Conservation (phyloP, 1,284 basidiomycete genomes). For the Microbotryum saponariae region DNA sequence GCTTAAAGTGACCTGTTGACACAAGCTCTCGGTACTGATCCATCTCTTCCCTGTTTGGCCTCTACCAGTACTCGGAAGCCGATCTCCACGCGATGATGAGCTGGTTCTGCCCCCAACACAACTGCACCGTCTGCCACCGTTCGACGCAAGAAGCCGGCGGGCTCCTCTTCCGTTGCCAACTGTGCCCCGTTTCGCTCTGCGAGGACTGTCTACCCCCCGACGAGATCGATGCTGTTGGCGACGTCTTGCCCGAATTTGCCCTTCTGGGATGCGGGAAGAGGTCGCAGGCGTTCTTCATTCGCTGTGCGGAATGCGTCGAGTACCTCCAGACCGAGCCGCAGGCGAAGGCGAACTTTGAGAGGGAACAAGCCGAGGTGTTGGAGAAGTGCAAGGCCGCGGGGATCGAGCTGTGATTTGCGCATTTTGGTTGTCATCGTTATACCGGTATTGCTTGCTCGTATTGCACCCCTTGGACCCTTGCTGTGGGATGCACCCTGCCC, state of each 20-base stretch:
- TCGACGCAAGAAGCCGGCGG: slow-evolving; percentile 46
- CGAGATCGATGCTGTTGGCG: slow-evolving; percentile 50
- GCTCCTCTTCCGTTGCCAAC: slow-evolving; percentile 21
- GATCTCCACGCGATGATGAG: slow-evolving; percentile 6
- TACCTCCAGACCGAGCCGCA: slow-evolving; percentile 2
- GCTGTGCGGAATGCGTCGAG: slow-evolving; percentile 5
- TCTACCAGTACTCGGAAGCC: not conserved
- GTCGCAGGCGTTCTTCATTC: slow-evolving; percentile 15
- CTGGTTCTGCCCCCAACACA: slow-evolving; percentile 49
- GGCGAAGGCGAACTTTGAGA: not conserved
- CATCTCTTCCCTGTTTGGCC: too few species aligned
- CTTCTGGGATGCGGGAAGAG: slow-evolving; percentile 14
- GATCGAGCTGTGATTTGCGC: not conserved
- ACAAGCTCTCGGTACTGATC: slow-evolving; percentile 37
- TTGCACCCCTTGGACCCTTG: too few species aligned
- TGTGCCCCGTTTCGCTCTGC: slow-evolving; percentile 47
- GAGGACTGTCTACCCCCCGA: slow-evolving; percentile 53
- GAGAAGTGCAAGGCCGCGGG: slow-evolving; percentile 9
- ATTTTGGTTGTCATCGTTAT: too few species aligned
- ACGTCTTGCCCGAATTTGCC: slow-evolving; percentile 50
- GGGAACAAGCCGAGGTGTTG: slow-evolving; percentile 9
- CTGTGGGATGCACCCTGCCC: too few species aligned
- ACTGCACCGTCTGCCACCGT: slow-evolving; percentile 46
- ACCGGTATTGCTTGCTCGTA: too few species aligned
- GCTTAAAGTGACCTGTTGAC: too few species aligned